phyloP scores from a whole-genome alignment of 495 filamentous ascomycete genomes.

The Baudoinia panamericana region DNA sequence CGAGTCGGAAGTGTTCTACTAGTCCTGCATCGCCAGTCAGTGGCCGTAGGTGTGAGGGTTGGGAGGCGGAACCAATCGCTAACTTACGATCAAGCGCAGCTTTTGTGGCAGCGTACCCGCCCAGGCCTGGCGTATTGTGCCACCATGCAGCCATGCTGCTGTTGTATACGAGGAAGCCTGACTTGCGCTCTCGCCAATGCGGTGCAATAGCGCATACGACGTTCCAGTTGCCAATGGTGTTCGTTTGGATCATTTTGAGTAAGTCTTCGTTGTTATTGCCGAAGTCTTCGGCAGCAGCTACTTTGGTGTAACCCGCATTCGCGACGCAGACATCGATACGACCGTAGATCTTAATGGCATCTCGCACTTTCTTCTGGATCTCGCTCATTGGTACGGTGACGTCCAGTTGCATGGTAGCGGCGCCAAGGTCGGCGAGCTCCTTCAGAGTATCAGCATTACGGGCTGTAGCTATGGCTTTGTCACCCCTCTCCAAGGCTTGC shows the following conservation, averaged over 20 bases:
- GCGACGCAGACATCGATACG: constrained; percentile 22
- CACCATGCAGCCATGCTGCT: not conserved
- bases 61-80: not conserved
- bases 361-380: constrained; percentile 5
- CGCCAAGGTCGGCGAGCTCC: constrained; percentile 4
- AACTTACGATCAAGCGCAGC: constrained; percentile 4
- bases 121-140: not conserved
- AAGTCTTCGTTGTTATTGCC: not conserved
- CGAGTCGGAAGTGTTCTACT: no score
- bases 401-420: constrained; percentile 12
- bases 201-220: not conserved
- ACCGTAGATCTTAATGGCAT: constrained; percentile 13
- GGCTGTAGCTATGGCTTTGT: constrained; percentile 32
- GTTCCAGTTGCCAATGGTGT: constrained; percentile 3
- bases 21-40: no score
- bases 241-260: constrained; percentile 8
- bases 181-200: constrained; percentile 3
- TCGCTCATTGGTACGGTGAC: constrained; percentile 10
- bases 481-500: constrained; percentile 28
- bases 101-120: constrained; percentile 3
- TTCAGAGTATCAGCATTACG: constrained; percentile 24
- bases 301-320: constrained; percentile 18
- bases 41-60: no score
- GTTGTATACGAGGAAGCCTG: constrained; percentile 4
- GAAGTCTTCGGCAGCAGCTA: constrained; percentile 1